phyloP scores from a whole-genome alignment of 2,329 filamentous ascomycete species.

The Penicillium rolfsii region DNA sequence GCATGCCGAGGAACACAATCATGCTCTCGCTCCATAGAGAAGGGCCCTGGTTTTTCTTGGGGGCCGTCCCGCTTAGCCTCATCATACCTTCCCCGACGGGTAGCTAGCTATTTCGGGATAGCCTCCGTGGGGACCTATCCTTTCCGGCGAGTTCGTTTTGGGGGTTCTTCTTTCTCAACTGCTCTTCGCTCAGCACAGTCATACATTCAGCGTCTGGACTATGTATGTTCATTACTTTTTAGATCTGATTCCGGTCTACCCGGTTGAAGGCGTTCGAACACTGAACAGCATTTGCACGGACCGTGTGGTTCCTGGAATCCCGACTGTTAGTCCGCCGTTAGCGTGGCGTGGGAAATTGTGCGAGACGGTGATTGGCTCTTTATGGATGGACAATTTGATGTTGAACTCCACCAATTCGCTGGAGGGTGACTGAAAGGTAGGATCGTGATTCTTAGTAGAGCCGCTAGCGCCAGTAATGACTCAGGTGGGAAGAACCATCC shows the following conservation, averaged over 20 bases:
- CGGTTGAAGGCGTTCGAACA: neutral
- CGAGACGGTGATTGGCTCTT: neutral
- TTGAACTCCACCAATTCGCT: neutral
- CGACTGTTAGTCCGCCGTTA: neutral
- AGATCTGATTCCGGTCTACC: neutral
- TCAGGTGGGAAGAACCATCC: neutral
- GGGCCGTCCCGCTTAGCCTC: too few relatives aligned
- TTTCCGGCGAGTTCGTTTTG: neutral
- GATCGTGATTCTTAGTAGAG: neutral
- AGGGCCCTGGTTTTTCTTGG: too few relatives aligned
- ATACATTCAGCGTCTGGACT: neutral
- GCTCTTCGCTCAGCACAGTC: neutral
- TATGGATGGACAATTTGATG: neutral
- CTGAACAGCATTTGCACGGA: neutral
- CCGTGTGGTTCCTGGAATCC: neutral
- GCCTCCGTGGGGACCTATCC: neutral
- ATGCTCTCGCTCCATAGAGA: too few relatives aligned
- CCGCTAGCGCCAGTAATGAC: neutral
- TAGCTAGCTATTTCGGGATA: too few relatives aligned
- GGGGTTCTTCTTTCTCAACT: neutral
- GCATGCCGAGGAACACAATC: neutral
- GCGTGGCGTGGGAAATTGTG: neutral
- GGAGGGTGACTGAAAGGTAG: neutral
- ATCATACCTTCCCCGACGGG: too few relatives aligned
- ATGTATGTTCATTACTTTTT: too few relatives aligned